phyloP scores from a whole-genome alignment of 495 filamentous ascomycete species.

The Lasiosphaeria miniovina region DNA sequence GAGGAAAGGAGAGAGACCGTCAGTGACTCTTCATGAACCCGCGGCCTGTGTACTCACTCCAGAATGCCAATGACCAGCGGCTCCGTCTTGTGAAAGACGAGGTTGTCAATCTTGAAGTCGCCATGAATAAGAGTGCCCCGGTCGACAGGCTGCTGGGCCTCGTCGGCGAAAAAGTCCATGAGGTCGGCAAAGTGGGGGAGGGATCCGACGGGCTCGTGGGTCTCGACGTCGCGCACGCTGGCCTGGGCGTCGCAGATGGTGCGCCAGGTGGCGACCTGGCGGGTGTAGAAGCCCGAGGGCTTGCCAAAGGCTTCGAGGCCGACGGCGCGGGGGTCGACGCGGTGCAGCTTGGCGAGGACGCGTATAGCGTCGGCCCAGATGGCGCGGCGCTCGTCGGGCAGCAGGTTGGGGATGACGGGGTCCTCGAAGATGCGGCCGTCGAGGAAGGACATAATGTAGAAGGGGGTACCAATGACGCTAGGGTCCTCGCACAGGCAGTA shows the following conservation, averaged over 20 bases:
- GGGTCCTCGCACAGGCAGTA: constrained; percentile 83
- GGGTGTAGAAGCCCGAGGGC: constrained; percentile 73
- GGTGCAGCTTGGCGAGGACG: constrained; percentile 84
- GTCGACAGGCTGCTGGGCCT: constrained; percentile 69
- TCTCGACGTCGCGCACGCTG: constrained; percentile 69
- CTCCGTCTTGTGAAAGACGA: constrained; percentile 89
- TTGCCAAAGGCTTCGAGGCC: constrained; percentile 72
- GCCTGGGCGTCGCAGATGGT: constrained; percentile 78
- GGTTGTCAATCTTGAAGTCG: constrained; percentile 97
- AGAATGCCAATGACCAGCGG: constrained; percentile 87
- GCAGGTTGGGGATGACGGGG: constrained; percentile 73
- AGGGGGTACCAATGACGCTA: constrained; percentile 77
- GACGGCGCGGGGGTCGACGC: constrained; percentile 61
- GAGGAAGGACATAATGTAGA: constrained; percentile 95
- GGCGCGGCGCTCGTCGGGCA: constrained; percentile 61
- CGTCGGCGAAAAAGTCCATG: constrained; percentile 69
- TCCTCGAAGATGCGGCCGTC: constrained; percentile 91
- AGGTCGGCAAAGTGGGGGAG: constrained; percentile 81
- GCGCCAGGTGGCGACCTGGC: constrained; percentile 79
- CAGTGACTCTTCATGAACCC: background rate
- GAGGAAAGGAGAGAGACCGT: background rate
- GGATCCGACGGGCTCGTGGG: constrained; percentile 68
- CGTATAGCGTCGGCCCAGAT: constrained; percentile 86
- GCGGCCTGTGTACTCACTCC: constrained; percentile 53
- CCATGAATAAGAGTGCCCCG: constrained; percentile 81